Percentiles rank a stretch among this genome's conserved stretches.
These are phyloP conservation scores for Moesziomyces sp. DNA, from an alignment of 1,284 basidiomycete species.

Conservation along the genomic window DNA sequence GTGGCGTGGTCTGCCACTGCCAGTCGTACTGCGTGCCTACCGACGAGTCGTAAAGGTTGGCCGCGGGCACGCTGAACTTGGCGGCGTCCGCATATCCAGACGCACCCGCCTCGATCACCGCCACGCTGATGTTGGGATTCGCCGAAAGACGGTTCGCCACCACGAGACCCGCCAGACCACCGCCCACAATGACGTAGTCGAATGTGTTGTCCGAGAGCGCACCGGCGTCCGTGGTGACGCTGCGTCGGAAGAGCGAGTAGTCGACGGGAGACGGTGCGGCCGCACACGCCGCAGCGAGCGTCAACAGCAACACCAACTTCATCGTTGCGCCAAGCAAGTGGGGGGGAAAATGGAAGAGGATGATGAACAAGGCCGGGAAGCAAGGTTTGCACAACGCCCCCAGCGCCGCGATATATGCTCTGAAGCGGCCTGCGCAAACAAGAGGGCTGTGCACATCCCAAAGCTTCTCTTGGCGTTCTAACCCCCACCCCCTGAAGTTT, in stretches of 20 bases:
- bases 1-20: slow-evolving; percentile 49
- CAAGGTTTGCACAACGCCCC: too few species aligned
- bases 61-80: slow-evolving; percentile 40
- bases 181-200: slow-evolving; percentile 68
- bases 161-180: slow-evolving; percentile 73
- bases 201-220: slow-evolving; percentile 36
- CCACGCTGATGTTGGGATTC: slow-evolving; percentile 54
- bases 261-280: not conserved
- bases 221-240: slow-evolving; percentile 26
- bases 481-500: too few species aligned
- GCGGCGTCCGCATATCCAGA: slow-evolving; percentile 37
- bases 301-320: too few species aligned
- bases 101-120: slow-evolving; percentile 71
- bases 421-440: too few species aligned
- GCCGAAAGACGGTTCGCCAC: slow-evolving; percentile 58
- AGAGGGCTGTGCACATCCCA: too few species aligned
- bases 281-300: too few species aligned
- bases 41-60: slow-evolving; percentile 55
- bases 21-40: slow-evolving; percentile 53
- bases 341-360: too few species aligned
- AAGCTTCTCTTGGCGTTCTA: too few species aligned
- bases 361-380: too few species aligned
- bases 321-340: too few species aligned
- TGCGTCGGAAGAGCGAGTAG: slow-evolving; percentile 26
- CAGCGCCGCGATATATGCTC: too few species aligned